Base-by-base conservation (phyloP, 176 grass and related monocot genomes). In the Pharus latifolius region DNA sequence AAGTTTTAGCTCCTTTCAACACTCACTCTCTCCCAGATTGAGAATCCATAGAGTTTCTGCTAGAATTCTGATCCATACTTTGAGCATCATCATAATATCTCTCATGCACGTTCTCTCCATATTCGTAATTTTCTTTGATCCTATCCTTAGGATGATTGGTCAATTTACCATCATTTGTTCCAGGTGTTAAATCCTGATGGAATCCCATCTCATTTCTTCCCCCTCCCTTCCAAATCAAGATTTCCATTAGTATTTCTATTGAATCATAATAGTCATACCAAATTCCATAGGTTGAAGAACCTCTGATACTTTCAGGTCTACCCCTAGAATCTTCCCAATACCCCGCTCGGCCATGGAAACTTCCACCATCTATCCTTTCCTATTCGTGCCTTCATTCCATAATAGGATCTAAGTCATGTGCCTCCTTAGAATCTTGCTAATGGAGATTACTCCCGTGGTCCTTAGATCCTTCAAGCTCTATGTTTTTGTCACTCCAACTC, bases 181-280 rank as follows among this genome's bases (percentile, higher is more conserved):
- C 63, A 60, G 68, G 65, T 47, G 60, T 70, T 65, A 80, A 55
- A 79, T 89, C 83, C 52, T 16, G 56, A 30, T 84, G 77, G 34
- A 63, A 27, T 62, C 77, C 83, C 29, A 48, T 4, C 13, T 87
- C 82, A 67, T 73, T 51, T 78, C 73, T 97, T 83, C 57, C 84
- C 74, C n/a, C 92, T 86, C 60, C 52, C 86, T 67, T 78, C 81
- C 73, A 98, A 98, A 77, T 98, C 88, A 78, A 98, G 79, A 45
- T 83, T 90, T 26, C 68, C 90, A 34, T 80, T 86, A 37, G 94
- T 62, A 98, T 98, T 72, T 93, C 87, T 69, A 98, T 98, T 46
- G 94, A 98, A 80, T 98, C 94, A 72, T 87, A 98, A 80, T 43
- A 82, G 41, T 96, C 93, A 69, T 96, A 82, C 51, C 83, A 70